These are phyloP conservation scores for Peterozyma xylosa DNA, from an alignment of 805 yeast species.

Conservation along the genomic window DNA sequence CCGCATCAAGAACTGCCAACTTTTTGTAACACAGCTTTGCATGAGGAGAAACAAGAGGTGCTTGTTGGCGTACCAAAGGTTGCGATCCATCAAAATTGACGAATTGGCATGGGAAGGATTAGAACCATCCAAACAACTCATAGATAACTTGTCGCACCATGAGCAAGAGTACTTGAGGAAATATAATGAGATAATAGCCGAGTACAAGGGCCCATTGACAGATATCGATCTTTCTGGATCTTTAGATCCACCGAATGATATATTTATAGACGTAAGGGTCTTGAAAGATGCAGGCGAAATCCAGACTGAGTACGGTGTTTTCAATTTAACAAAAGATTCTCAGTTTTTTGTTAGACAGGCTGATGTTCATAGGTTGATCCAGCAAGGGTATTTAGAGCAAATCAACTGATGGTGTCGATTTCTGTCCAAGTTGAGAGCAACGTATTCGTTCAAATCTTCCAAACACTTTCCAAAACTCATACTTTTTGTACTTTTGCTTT, in stretches of 20 bases:
- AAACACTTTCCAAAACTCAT: too few species aligned
- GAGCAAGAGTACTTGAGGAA: constrained; percentile 74
- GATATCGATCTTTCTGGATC: constrained; percentile 86
- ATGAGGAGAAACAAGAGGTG: constrained; percentile 89
- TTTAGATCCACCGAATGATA: constrained; percentile 84
- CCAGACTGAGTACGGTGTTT: constrained; percentile 95
- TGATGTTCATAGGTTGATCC: constrained; percentile 89
- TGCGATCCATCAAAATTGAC: constrained; percentile 61
- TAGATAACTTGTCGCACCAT: constrained; percentile 57
- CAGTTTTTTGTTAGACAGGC: constrained; percentile 92
- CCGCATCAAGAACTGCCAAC: constrained; percentile 52
- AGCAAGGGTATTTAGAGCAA: constrained; percentile 87
- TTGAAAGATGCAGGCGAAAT: constrained; percentile 93
- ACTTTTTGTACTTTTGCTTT: too few species aligned
- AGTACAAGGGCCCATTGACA: constrained; percentile 69
- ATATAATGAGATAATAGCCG: constrained; percentile 65
- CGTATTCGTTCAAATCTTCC: too few species aligned
- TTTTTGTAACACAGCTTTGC: constrained; percentile 64
- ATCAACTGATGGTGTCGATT: constrained; percentile 24
- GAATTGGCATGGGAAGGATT: constrained; percentile 65
- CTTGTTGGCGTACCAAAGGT: constrained; percentile 71
- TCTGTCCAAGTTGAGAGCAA: too few species aligned
- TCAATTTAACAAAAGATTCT: constrained; percentile 85
- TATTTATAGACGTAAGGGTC: constrained; percentile 91
- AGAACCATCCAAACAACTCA: constrained; percentile 32